These are phyloP conservation scores for Talaromyces sp. DNA, from an alignment of 2,329 filamentous ascomycete genomes.

Conservation along the genomic window DNA sequence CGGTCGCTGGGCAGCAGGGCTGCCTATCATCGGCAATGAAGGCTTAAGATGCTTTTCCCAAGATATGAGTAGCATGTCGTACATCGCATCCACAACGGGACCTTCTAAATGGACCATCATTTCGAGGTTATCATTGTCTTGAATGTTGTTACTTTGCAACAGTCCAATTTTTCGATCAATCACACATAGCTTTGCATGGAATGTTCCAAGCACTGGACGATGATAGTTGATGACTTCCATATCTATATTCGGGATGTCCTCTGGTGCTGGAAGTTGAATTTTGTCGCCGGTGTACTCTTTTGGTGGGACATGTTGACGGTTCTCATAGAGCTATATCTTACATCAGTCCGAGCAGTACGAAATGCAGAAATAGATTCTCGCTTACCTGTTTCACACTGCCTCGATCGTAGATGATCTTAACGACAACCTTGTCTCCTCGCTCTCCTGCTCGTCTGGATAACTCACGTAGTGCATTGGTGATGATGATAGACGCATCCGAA, in stretches of 20 bases:
- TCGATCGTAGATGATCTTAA: conserved; percentile 73
- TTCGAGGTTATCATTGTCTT: conserved; percentile 71
- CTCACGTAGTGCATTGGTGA: conserved; percentile 64
- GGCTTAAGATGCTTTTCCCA: conserved; percentile 63
- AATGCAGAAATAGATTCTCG: background rate
- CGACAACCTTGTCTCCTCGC: conserved; percentile 53
- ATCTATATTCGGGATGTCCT: conserved; percentile 67
- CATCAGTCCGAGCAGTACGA: background rate
- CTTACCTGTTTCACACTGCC: conserved; percentile 57
- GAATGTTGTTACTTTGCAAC: conserved; percentile 73
- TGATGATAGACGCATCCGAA: conserved; percentile 60
- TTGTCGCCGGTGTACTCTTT: conserved; percentile 54
- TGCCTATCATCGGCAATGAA: conserved; percentile 52
- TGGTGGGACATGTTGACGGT: conserved; percentile 57
- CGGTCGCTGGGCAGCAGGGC: conserved; percentile 39
- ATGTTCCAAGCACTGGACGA: conserved; percentile 63
- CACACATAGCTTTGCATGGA: conserved; percentile 73
- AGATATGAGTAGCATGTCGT: conserved; percentile 67
- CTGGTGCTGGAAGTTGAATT: conserved; percentile 56
- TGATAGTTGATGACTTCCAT: conserved; percentile 71
- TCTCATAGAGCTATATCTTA: conserved; percentile 47
- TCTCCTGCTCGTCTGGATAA: conserved; percentile 60
- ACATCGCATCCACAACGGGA: conserved; percentile 68
- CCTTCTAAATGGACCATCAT: conserved; percentile 76
- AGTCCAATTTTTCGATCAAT: conserved; percentile 67